Evolutionary conservation across 345 rosid species (phyloP), one percentile per base, ranked within the genome.

Genomic region (Eucalyptus melliodora): DNA sequence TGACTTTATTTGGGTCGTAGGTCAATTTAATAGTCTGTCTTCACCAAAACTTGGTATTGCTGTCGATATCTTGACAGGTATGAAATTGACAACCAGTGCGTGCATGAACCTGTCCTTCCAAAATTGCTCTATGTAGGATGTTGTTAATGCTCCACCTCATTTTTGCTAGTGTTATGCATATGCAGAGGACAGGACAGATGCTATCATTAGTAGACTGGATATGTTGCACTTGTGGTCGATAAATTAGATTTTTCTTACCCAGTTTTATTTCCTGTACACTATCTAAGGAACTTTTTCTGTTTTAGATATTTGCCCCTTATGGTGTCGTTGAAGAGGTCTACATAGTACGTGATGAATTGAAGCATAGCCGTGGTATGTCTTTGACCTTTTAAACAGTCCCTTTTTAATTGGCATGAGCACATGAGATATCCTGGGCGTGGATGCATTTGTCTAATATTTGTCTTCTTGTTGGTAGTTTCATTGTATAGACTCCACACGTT

Each of bases 281-380:
- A 17, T 40, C 45, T 77, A 77, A 77, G 47, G 26, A 23, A 81
- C 49, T 88, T 50, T 56, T 92, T 88, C 60, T 88, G 31, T 92
- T 53, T 89, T 94, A 97, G 99, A 94, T 96, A 82, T 97, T 97
- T 95, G 92, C 96, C 88, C 94, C 92, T 65, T 97, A 89, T 88
- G 99, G 99, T 85, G 31, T 90, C 50, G 86, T 97, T 69, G 96
- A 96, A 93, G 99, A 97, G 87, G 88, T 96, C 87, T 97, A 90
- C 92, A 93, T 97, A 89, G 93, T 93, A 87, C 92, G 95, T 16
- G 99, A 96, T 59, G 96, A 93, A 89, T 89, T 92, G 94, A 94
- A 92, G 94, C 94, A 94, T 90, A 93, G 93, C 88, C 97, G 97
- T 56, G 98, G 98, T 95, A 91, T 83, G 95, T 91, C 89, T 67